phyloP scores from a whole-genome alignment of 139 green algal species.

The Deuterostichococcus epilithicus region DNA sequence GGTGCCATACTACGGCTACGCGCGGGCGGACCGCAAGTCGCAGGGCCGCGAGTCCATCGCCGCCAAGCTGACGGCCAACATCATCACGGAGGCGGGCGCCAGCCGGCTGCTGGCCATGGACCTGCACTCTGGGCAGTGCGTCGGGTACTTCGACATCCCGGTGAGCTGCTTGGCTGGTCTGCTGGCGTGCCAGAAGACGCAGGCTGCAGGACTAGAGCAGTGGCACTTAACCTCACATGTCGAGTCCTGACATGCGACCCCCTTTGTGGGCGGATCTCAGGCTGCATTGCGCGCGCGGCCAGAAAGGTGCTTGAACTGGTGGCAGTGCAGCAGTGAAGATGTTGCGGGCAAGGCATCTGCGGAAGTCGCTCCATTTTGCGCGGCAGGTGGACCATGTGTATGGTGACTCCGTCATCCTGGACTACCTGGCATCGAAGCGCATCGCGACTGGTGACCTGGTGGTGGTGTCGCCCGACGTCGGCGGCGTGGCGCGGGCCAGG shows the following conservation, averaged over 20 bases:
- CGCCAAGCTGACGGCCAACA: slow-evolving; percentile 97
- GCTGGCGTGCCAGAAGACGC: too few relatives aligned
- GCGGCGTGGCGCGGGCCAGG: slow-evolving; percentile 90
- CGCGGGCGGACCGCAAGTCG: slow-evolving; percentile 93
- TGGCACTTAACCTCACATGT: too few relatives aligned
- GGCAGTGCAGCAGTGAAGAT: too few relatives aligned
- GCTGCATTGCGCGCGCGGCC: too few relatives aligned
- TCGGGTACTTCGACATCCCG: slow-evolving; percentile 99
- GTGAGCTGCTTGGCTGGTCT: slow-evolving; percentile 21
- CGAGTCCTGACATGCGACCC: too few relatives aligned
- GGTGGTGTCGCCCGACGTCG: slow-evolving; percentile 97
- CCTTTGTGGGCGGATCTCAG: too few relatives aligned
- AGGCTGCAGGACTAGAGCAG: too few relatives aligned
- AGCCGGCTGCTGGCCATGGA: slow-evolving; percentile 93
- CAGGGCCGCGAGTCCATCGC: slow-evolving; percentile 95
- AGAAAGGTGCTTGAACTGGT: too few relatives aligned
- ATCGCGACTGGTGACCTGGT: slow-evolving; percentile 83
- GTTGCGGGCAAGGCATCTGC: too few relatives aligned
- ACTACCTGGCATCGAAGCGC: slow-evolving; percentile 97
- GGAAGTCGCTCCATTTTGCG: background rate
- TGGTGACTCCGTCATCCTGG: slow-evolving; percentile 86
- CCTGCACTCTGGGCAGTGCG: slow-evolving; percentile 93
- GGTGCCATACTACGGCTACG: slow-evolving; percentile 84
- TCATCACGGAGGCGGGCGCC: slow-evolving; percentile 95
- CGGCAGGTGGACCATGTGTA: slow-evolving; percentile 88